Evolutionary conservation across 176 grass and related monocot species (phyloP), one percentile per base, ranked within the genome.

Genomic region (Triticum monococcum): DNA sequence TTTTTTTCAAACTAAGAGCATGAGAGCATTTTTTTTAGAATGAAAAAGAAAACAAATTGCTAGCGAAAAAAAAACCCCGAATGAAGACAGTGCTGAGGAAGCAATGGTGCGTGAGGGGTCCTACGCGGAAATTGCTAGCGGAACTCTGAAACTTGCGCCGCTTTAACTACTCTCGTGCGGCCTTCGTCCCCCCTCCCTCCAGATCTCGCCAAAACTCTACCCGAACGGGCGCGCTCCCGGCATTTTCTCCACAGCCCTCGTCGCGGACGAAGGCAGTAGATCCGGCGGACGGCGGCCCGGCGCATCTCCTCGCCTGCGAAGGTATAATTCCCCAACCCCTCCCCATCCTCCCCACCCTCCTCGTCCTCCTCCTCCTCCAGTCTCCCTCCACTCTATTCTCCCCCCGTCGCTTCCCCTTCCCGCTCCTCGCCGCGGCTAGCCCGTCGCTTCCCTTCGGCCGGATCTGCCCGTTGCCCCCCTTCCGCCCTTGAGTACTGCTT

Each of bases 171-270:
- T 50, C 41, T 75, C 13, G 7, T 5, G 24, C 72, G 72, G 30
- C 24, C 18, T 14, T 48, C 72, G 14, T 25, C 1, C 11, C 2
- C 13, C 5, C 41, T 8, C 24, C 25, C n/a, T 46, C 43, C 72
- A 76, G 72, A 76, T 76, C 72, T 76, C 72, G 72, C 72, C 45
- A 52, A 52, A 76, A 76, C 72, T 75, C 28, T 16, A 50, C 72
- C 24, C 24, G 43, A 28, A 50, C 72, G 2, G 50, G 72, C 14
- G 41, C 41, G 72, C 45, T 76, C 72, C 72, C 72, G 72, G 72
- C 72, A 31, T 18, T 76, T 76, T 76, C 72, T 76, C 72, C 72
- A 76, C 11, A 45, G 72, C 72, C 72, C 6, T 76, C 72, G 72
- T 20, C 72, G 24, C 72, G 3, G 46, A 11, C 46, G 26, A 56